Evolutionary conservation across 129 eudicot genomes (phyloP), one percentile per base, ranked within the genome.

Genomic region (Sambucus nigra): DNA sequence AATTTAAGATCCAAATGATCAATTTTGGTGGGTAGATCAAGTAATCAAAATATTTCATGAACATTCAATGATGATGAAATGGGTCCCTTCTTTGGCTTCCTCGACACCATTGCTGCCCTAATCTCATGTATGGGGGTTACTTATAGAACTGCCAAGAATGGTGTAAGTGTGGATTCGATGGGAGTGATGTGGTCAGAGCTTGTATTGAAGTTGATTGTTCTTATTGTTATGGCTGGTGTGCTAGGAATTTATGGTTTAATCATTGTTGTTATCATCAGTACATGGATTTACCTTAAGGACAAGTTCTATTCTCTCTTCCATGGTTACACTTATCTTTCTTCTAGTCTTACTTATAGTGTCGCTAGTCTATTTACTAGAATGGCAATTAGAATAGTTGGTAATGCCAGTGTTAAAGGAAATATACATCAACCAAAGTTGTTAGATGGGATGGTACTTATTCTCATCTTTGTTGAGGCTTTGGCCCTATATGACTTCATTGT

Each of bases 321-420:
- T 73, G 88, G 88, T 23, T 80, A 80, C 26, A 80, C 83, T 5
- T 83, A 80, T 60, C 77, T 80, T 35, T 80, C 83, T 1, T 80
- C 83, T 21, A 80, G 83, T 50, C 69, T 80, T 55, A 80, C 88
- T 50, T 80, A 83, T 69, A 83, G 88, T 41, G 83, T 80, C 29
- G 83, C 83, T 50, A 83, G 88, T 48, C 88, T 76, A 28, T 77
- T 83, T 16, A 80, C 83, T 39, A 83, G 88, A 50, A 80, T 80
- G 81, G 81, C 77, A n/a, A 80, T 80, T 10, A 80, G 83, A 17
- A 81, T 81, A 2, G 88, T 81, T 64, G 88, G 88, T 60, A 84
- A 81, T 73, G 88, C 88, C 47, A 84, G 84, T 69, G 88, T 81
- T 35, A 81, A 84, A 75, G 89, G 81, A 19, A 81, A 81, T 41